phyloP scores from a whole-genome alignment of 75 land plant species.

The Cupressus sempervirens region DNA sequence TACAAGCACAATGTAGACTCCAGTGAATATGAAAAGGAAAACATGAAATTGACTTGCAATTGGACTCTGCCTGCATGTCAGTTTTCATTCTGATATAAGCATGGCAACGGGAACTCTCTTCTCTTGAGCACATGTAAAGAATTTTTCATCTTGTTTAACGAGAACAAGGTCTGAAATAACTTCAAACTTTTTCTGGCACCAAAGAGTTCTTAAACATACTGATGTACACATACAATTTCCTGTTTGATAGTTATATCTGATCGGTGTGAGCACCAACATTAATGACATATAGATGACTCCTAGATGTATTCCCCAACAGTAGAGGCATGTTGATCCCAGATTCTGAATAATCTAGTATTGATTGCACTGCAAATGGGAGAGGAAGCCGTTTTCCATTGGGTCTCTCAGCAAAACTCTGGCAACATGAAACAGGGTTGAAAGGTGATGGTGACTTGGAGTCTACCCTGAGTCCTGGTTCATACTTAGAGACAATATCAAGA shows the following conservation, averaged over 20 bases:
- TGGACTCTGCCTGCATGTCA: too few species aligned
- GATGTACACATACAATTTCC: too few species aligned
- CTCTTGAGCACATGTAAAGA: slow-evolving; percentile 71
- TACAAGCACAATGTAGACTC: too few species aligned
- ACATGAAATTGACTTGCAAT: too few species aligned
- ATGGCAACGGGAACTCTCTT: slow-evolving; percentile 76
- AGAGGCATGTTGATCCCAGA: slow-evolving; percentile 38
- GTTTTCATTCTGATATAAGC: slow-evolving; percentile 99
- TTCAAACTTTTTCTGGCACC: too few species aligned
- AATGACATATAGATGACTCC: slow-evolving; percentile 41
- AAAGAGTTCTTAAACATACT: too few species aligned
- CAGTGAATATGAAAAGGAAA: too few species aligned
- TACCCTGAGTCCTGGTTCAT: slow-evolving; percentile 36
- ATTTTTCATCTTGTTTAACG: slow-evolving; percentile 72
- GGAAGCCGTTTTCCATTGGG: slow-evolving; percentile 62
- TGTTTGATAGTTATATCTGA: too few species aligned
- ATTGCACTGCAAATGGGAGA: slow-evolving; percentile 31
- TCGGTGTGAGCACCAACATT: too few species aligned
- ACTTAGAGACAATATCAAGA: slow-evolving; percentile 37
- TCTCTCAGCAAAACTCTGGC: slow-evolving; percentile 70
- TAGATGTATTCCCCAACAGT: slow-evolving; percentile 21
- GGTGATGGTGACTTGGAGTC: slow-evolving; percentile 56
- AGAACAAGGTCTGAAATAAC: too few species aligned
- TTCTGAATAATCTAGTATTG: slow-evolving; percentile 25
- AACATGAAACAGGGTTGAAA: slow-evolving; percentile 45